Percentiles rank a stretch among this genome's conserved stretches.
These are phyloP conservation scores for Grosmannia serpens DNA, from an alignment of 2,329 filamentous ascomycete genomes.

Conservation along the genomic window DNA sequence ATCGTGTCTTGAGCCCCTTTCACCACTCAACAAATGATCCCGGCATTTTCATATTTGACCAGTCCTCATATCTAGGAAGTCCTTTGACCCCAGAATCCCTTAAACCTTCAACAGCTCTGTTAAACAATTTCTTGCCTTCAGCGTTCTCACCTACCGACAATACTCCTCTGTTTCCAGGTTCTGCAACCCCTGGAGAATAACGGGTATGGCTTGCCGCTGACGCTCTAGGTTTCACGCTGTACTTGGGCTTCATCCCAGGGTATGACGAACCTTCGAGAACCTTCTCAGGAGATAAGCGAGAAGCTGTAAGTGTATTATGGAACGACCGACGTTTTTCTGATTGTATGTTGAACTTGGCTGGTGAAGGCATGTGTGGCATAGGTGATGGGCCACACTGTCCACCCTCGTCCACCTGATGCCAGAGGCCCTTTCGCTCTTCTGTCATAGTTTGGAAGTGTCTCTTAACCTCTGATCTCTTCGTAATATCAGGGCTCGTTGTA, in stretches of 20 bases:
- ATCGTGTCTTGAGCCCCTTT: background rate
- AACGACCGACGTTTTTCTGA: background rate
- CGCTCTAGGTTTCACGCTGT: background rate
- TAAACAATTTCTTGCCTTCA: slow-evolving; percentile 7
- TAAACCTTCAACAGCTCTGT: slow-evolving; percentile 9
- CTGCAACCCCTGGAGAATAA: background rate
- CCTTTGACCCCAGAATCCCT: background rate
- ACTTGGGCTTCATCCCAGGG: background rate
- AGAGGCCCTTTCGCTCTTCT: background rate
- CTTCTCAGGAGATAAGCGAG: too few species aligned
- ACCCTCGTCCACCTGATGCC: background rate
- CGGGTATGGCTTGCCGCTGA: background rate
- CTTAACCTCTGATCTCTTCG: background rate
- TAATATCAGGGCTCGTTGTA: background rate
- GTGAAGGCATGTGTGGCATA: background rate
- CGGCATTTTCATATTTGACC: slow-evolving; percentile 3
- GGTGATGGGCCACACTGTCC: background rate
- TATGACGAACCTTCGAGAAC: background rate
- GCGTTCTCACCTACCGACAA: background rate
- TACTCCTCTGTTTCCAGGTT: background rate
- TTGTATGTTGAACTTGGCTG: background rate
- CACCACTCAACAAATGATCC: slow-evolving; percentile 6
- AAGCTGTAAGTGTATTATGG: background rate
- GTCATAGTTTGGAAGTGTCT: background rate
- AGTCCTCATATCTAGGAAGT: slow-evolving; percentile 1